Evolutionary conservation across 352 stramenopile genomes (phyloP).

Genomic region (Pythium phragmiticola): DNA sequence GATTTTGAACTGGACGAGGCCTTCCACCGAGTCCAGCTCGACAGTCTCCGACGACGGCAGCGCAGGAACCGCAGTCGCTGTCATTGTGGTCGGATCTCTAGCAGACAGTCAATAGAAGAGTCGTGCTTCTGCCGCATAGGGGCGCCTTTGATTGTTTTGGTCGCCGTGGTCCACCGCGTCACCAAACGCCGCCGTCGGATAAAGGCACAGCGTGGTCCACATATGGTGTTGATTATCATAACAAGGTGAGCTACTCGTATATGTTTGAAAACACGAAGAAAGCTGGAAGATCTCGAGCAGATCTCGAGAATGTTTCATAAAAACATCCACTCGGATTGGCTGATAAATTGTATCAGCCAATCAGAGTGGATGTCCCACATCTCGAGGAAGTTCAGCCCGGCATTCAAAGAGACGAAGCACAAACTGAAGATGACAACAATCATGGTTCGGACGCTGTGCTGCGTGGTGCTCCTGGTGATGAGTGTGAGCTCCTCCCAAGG

Average conservation of each 20-base stretch:
- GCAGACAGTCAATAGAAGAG: neutral
- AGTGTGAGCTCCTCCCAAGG: neutral
- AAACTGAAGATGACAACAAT: neutral
- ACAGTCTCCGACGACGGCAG: slow-evolving; percentile 17
- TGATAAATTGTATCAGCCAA: neutral
- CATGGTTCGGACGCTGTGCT: neutral
- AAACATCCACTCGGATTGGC: too few relatives aligned
- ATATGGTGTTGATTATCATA: neutral
- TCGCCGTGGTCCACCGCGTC: neutral
- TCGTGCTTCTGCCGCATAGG: too few relatives aligned
- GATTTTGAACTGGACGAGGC: slow-evolving; percentile 52
- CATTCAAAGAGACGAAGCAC: neutral
- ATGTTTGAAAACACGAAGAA: too few relatives aligned
- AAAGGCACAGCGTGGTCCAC: slow-evolving; percentile 1
- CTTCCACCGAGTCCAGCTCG: slow-evolving; percentile 19
- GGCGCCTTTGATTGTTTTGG: neutral
- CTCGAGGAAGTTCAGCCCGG: neutral
- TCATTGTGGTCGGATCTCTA: neutral
- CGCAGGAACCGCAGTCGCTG: neutral
- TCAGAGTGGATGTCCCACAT: neutral
- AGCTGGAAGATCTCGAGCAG: too few relatives aligned
- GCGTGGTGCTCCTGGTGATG: neutral
- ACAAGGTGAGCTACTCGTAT: neutral
- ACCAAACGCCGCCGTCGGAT: slow-evolving; percentile 10
- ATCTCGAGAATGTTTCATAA: too few relatives aligned